These are phyloP conservation scores for Penstemon eatonii DNA, from an alignment of 257 asterid species.

Conservation along the genomic window DNA sequence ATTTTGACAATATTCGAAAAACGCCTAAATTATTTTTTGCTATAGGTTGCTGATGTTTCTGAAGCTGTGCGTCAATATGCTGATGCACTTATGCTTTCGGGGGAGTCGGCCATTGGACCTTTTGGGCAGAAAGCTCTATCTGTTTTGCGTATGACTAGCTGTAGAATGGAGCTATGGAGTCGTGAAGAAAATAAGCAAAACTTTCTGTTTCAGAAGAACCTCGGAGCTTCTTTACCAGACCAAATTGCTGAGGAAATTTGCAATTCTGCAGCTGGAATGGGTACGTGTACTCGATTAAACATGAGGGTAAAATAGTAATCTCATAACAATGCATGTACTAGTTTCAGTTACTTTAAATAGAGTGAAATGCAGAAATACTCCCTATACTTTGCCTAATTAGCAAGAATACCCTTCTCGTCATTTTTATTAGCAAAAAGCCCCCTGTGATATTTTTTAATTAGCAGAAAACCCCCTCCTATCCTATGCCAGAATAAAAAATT, in stretches of 20 bases:
- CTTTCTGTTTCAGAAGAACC: constrained; percentile 36
- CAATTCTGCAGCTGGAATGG: constrained; percentile 76
- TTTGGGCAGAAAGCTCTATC: constrained; percentile 68
- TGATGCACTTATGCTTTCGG: constrained; percentile 87
- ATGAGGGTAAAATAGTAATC: too few relatives aligned
- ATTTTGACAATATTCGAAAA: too few relatives aligned
- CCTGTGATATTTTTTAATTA: too few relatives aligned
- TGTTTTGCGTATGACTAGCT: constrained; percentile 67
- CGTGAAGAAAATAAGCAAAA: constrained; percentile 66
- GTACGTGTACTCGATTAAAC: constrained; percentile 34
- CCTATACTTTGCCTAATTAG: too few relatives aligned
- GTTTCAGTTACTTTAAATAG: too few relatives aligned
- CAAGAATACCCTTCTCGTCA: too few relatives aligned
- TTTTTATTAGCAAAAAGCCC: too few relatives aligned
- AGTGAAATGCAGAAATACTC: too few relatives aligned
- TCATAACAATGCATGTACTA: too few relatives aligned
- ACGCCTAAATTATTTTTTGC: background rate
- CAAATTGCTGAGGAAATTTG: constrained; percentile 75
- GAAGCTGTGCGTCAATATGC: constrained; percentile 86
- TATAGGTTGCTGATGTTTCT: constrained; percentile 86
- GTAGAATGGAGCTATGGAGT: constrained; percentile 73
- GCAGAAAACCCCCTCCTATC: too few relatives aligned
- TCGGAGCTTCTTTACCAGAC: constrained; percentile 55
- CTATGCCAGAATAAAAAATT: too few relatives aligned
- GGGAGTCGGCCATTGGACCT: constrained; percentile 88